These are phyloP conservation scores for Alopecurus myosuroides DNA, from an alignment of 176 grass and related monocot genomes.

Conservation along the genomic window DNA sequence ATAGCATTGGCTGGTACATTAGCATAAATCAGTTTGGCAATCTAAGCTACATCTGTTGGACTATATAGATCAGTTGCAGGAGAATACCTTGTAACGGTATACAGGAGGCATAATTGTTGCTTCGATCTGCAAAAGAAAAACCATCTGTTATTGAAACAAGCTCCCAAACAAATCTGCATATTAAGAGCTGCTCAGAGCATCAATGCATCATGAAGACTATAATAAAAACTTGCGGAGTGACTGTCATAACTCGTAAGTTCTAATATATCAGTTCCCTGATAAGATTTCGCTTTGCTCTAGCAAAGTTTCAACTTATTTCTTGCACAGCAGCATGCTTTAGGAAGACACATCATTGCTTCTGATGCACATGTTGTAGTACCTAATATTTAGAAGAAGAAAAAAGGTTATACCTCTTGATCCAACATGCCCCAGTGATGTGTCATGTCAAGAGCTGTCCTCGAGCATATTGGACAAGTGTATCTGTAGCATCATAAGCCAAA, in stretches of 20 bases:
- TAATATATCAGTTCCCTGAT: neutral
- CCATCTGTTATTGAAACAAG: conserved; percentile 26
- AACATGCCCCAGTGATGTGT: conserved; percentile 48
- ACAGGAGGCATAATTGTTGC: conserved; percentile 82
- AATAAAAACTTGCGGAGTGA: neutral
- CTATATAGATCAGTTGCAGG: neutral
- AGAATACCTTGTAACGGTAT: conserved; percentile 84
- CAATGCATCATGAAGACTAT: neutral
- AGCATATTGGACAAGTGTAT: conserved; percentile 94
- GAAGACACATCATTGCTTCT: conserved; percentile 5
- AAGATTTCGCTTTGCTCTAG: neutral
- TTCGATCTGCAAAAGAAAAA: conserved; percentile 61
- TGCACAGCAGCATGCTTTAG: neutral
- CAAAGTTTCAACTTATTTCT: neutral
- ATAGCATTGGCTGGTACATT: neutral
- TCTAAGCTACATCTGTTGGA: neutral
- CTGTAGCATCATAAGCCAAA: conserved; percentile 48
- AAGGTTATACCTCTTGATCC: conserved; percentile 75
- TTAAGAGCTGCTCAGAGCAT: neutral
- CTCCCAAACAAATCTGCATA: neutral
- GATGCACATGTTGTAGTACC: neutral
- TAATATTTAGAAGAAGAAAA: neutral
- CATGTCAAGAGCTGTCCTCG: conserved; percentile 64
- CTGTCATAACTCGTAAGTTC: neutral
- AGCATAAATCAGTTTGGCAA: neutral